Conservation (phyloP, 2,329 filamentous ascomycete genomes). For the Penicillium sp. region DNA sequence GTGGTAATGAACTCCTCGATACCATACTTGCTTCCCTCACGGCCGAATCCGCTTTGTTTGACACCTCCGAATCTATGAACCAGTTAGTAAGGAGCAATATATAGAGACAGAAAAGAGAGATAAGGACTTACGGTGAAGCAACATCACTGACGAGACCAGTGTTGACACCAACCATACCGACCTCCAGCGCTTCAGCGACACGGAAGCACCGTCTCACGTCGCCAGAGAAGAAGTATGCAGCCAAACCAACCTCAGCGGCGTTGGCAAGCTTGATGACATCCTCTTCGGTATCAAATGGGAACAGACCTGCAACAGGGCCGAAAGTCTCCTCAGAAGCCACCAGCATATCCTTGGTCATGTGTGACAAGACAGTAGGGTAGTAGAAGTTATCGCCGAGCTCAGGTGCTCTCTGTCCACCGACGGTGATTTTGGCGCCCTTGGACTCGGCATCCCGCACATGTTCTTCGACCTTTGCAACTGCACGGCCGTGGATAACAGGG, state of each 20-base stretch:
- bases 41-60: conserved; percentile 76
- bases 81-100: conserved; percentile 17
- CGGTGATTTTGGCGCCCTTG: conserved; percentile 71
- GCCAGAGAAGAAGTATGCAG: conserved; percentile 84
- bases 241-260: conserved; percentile 75
- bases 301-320: conserved; percentile 85
- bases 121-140: conserved; percentile 43
- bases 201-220: conserved; percentile 58
- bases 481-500: conserved; percentile 69
- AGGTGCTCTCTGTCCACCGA: conserved; percentile 70
- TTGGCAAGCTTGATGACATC: conserved; percentile 87
- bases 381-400: conserved; percentile 83
- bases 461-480: conserved; percentile 70
- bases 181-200: conserved; percentile 55
- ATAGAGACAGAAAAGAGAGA: not conserved
- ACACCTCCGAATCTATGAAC: conserved; percentile 66
- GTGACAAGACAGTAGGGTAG: conserved; percentile 81
- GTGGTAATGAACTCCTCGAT: conserved; percentile 71
- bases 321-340: conserved; percentile 90
- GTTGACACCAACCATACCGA: conserved; percentile 61
- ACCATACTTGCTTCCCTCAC: conserved; percentile 73
- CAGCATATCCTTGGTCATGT: conserved; percentile 81
- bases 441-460: conserved; percentile 75
- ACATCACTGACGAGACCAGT: conserved; percentile 61
- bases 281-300: conserved; percentile 81